Evolutionary conservation across 2,329 filamentous ascomycete species (phyloP).

Genomic region (Diplodia corticola): DNA sequence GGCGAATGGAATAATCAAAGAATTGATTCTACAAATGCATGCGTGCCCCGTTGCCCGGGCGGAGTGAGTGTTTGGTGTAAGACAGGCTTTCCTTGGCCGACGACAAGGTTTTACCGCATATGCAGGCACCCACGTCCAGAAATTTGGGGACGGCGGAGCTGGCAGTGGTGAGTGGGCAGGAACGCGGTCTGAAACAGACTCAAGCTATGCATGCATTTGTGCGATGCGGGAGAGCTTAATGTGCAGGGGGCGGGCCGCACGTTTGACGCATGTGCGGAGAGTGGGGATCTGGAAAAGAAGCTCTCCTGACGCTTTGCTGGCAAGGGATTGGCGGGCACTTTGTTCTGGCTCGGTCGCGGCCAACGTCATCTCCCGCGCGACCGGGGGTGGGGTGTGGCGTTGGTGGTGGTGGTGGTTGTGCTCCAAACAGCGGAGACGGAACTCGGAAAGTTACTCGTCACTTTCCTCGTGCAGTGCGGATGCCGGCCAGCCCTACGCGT

Average conservation of each 20-base stretch:
- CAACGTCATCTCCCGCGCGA: neutral
- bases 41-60: neutral
- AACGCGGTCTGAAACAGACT: neutral
- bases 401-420: neutral
- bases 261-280: neutral
- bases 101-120: neutral
- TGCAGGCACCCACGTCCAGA: neutral
- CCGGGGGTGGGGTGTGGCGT: neutral
- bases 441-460: slow-evolving; percentile 2
- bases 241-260: slow-evolving; percentile 13
- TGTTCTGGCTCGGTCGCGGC: neutral
- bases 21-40: neutral
- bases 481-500: neutral
- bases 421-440: neutral
- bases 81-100: neutral
- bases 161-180: neutral
- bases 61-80: neutral
- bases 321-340: neutral
- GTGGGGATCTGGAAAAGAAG: neutral
- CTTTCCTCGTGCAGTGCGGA: neutral
- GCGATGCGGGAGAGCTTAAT: neutral
- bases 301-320: neutral
- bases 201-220: neutral
- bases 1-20: neutral
- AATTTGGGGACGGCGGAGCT: neutral